Evolutionary conservation across 2,329 filamentous ascomycete genomes (phyloP), one percentile per base, ranked within the genome.

Genomic region (Knoxdaviesia capensis): DNA sequence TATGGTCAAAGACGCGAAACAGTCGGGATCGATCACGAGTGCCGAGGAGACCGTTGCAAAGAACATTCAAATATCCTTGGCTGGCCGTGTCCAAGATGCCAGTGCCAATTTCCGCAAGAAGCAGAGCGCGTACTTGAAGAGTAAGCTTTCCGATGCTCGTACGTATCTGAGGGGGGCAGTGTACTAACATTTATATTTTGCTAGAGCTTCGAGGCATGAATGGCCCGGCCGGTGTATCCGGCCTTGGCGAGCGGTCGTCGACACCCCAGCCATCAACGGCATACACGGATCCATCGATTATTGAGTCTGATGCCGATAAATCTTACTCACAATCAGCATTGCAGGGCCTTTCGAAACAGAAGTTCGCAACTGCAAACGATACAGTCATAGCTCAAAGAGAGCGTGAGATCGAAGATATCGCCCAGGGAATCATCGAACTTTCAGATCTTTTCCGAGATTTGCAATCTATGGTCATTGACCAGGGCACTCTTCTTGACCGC

Each of bases 371-470:
- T 81, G 31, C 74, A 77, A 86, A 92, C 54, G 88, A 96, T 55
- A 68, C 77, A 3, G 75, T 75, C 34, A 96, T 98, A 51, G 74
- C 79, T 46, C 90, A 96, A 57, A 82, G 90, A 48, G 90, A 98
- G 60, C 78, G 82, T 36, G 90, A 96, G 59, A 98, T 98, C 52
- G 92, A 93, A 54, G 87, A 94, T 51, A 98, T 98, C 48, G 90
- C 90, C 2, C 87, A 94, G 56, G 88, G 90, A 44, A 96, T 98
- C 59, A 96, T 98, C 53, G 88, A 96, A 56, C 66, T 98, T 6
- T 84, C 88, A 4, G 90, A 94, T 56, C 84, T 98, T 41, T 98
- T 98, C 64, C 84, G 92, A 47, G 90, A 98, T 53, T 65, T 98
- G 31, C 90, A 98, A 59, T 79, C 70, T 39, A 96, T 98, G 87